Conservation (phyloP, 805 yeast species). For the Sporopachydermia lactativora region DNA sequence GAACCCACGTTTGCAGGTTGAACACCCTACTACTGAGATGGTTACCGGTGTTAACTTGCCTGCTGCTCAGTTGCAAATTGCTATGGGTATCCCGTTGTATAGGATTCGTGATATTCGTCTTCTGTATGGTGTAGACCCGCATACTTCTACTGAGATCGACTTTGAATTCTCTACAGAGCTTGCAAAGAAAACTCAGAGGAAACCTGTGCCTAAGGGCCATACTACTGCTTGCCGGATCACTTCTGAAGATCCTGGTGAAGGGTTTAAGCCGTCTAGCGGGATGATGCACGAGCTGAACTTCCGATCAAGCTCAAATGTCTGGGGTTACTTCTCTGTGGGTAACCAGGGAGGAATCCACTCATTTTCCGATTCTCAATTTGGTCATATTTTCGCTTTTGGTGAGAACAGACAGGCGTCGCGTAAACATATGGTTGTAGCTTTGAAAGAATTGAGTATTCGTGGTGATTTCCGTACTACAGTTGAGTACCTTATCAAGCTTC, state of each 20-base stretch:
- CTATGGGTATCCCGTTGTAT: constrained; percentile 98
- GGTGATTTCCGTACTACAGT: constrained; percentile 99
- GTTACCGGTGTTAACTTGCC: constrained; percentile 97
- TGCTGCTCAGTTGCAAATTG: constrained; percentile 96
- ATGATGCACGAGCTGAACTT: constrained; percentile 90
- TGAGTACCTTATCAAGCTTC: constrained; percentile 85
- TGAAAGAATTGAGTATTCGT: constrained; percentile 89
- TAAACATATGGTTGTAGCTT: constrained; percentile 97
- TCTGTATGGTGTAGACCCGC: constrained; percentile 92
- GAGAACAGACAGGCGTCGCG: constrained; percentile 97
- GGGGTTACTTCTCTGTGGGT: constrained; percentile 99
- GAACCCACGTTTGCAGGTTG: constrained; percentile 98
- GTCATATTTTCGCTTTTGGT: constrained; percentile 98
- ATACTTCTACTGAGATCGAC: constrained; percentile 78
- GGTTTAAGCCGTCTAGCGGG: constrained; percentile 98
- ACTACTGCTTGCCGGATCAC: constrained; percentile 99
- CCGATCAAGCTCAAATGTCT: constrained; percentile 93
- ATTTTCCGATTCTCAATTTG: constrained; percentile 96
- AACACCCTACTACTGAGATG: constrained; percentile 99
- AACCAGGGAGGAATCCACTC: constrained; percentile 96
- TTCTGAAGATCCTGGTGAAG: constrained; percentile 98
- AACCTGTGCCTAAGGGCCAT: constrained; percentile 95
- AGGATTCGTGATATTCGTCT: constrained; percentile 86
- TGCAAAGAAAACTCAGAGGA: constrained; percentile 68
- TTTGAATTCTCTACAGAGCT: constrained; percentile 70